Evolutionary conservation across 441 rosid species (phyloP), one percentile per base, ranked within the genome.

Genomic region (Iberis amara): DNA sequence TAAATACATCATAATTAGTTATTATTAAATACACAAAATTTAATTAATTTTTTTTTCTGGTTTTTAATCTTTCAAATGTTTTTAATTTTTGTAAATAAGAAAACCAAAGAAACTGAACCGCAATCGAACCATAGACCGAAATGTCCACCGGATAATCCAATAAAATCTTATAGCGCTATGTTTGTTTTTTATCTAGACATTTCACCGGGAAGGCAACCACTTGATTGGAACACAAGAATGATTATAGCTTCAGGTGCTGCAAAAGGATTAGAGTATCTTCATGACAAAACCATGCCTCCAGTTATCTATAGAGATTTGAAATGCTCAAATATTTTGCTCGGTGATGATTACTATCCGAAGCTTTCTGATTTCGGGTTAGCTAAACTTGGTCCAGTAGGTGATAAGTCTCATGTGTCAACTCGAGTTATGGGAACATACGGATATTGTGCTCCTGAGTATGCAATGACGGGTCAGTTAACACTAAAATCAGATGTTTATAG

Each of bases 341-440:
- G 74, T 4, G 88, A 85, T 59, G 86, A 72, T 62, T 90, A 78
- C 70, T 77, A 86, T 43, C 85, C 97, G 3, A 90, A 85, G 71
- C 74, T 90, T 44, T 90, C 98, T 38, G 98, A 90, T 74, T 87
- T 90, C 42, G 98, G 98, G 36, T 77, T 90, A 74, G 98, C 98
- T 37, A 90, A 87, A 73, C 59, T 90, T 68, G 97, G 97, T 59
- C 98, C 98, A 23, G 92, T 86, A 35, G 97, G 97, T 11, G 97
- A 89, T 61, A 80, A 89, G 61, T 83, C 97, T 5, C 95, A 89
- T 57, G 94, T 89, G 43, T 86, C 97, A 3, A 89, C 97, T 3
- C 79, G 97, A 62, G 97, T 89, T 66, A 89, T 89, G 97, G 97
- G 97, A 60, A 89, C 97, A 2, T 83, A 83, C 39, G 97, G 97